A percentile compares a stretch with the other conserved stretches of the same genome.
Evolutionary conservation across 2,329 filamentous ascomycete genomes (phyloP).

Genomic region (Fusarium solani-melongenae): DNA sequence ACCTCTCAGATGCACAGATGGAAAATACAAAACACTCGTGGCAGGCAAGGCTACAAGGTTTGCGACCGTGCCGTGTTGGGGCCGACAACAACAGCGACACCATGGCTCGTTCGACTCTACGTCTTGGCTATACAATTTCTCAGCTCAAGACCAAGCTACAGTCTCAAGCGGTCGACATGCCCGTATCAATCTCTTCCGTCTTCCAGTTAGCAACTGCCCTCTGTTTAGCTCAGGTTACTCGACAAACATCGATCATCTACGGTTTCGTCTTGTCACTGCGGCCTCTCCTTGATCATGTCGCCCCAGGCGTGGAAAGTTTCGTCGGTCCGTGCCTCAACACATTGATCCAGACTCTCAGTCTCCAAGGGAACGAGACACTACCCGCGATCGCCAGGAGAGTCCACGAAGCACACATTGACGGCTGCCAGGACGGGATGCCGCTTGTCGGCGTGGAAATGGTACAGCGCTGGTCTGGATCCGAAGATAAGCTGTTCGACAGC

Average conservation of each 20-base stretch:
- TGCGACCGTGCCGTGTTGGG: conserved; percentile 5
- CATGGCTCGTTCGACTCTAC: conserved; percentile 13
- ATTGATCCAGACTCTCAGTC: neutral
- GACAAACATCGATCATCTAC: neutral
- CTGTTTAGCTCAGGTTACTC: conserved; percentile 13
- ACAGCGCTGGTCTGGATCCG: conserved; percentile 14
- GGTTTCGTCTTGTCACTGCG: conserved; percentile 25
- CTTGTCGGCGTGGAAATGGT: conserved; percentile 14
- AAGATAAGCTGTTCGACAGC: conserved; percentile 22
- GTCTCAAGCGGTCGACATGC: neutral
- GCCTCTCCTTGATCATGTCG: neutral
- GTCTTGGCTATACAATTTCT: neutral
- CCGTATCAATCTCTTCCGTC: neutral
- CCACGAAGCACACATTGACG: neutral
- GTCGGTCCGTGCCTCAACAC: conserved; percentile 25
- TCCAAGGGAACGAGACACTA: neutral
- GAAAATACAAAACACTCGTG: neutral
- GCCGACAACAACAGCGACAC: neutral
- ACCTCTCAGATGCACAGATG: neutral
- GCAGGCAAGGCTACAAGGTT: neutral
- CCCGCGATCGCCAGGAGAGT: neutral
- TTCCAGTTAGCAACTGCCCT: conserved; percentile 17
- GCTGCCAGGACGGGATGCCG: conserved; percentile 1
- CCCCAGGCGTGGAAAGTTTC: neutral
- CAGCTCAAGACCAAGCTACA: conserved; percentile 1